Evolutionary conservation across 1,284 basidiomycete genomes (phyloP), one percentile per base, ranked within the genome.

Genomic region (Polyporus tsugae): DNA sequence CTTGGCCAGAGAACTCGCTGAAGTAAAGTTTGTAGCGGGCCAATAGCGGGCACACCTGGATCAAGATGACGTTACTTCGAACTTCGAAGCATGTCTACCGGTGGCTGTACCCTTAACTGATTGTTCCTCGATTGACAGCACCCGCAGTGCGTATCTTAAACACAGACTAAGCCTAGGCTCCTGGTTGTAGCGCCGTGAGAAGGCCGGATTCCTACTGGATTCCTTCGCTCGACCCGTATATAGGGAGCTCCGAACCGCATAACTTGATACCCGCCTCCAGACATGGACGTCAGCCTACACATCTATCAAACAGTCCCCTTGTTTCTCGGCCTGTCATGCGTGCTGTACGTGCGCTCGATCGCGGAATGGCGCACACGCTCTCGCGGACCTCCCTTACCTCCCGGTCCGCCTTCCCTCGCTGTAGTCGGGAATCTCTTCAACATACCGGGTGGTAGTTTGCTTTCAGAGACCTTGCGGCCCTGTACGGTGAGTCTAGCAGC

Each of bases 351-450:
- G 7, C 39, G 25, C 22, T 39, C 36, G 1, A 19, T 11, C 17
- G 29, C 19, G 0, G 6, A 6, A 19, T 61, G 60, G 60, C 41
- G 60, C 7, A 19, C 39, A n/a, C 63, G 63, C 39, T 64, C 63
- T 11, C 52, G 41, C 6, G 63, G 63, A n/a, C 57, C 15, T 15
- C 46, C 58, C 17, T 17, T 60, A 17, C 70, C 70, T 6, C 70
- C 70, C 1, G 70, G 70, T 17, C 70, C 70, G 25, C 36, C 52
- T 29, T 41, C 52, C 17, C 60, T 71, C 6, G 67, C 70, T 3
- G 4, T 69, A 7, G 49, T 71, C 9, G 70, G 70, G 6, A 71
- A 71, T 46, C 11, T 66, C n/a, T 49, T 68, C 33, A 60, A 66
- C 35, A 39, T 66, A 10, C 70, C 70, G 2, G 62, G 25, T 2